phyloP scores from a whole-genome alignment of 306 rosid genomes.

The Acacia confusa region DNA sequence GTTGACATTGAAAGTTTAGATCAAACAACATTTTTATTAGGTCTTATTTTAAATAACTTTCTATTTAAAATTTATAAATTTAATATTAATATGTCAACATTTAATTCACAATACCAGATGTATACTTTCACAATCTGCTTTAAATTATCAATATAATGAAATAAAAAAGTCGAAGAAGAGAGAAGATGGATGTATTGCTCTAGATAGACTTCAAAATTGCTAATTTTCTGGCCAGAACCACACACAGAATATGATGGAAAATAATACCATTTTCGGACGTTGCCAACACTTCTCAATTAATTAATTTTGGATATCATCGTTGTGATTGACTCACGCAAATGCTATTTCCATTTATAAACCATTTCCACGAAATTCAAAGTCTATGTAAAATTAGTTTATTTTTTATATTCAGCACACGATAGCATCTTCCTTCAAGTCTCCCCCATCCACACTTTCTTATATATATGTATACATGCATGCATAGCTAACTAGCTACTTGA shows the following conservation, averaged over 20 bases:
- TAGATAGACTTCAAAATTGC: neutral
- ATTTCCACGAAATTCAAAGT: neutral
- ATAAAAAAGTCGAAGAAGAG: neutral
- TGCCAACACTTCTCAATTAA: neutral
- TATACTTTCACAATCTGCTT: too few species aligned
- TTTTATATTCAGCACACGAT: neutral
- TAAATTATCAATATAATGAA: neutral
- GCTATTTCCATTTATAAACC: neutral
- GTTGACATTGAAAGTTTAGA: too few species aligned
- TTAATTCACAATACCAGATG: too few species aligned
- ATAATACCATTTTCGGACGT: neutral
- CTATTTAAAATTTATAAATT: too few species aligned
- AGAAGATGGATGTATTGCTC: neutral
- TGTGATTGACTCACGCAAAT: neutral
- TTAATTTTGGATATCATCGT: neutral
- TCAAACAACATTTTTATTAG: too few species aligned
- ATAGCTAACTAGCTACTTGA: neutral
- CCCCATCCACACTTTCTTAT: neutral
- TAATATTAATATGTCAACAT: too few species aligned
- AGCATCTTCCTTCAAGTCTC: neutral
- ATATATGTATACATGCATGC: too few species aligned
- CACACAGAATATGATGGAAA: neutral
- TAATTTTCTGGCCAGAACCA: neutral
- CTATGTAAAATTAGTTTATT: neutral
- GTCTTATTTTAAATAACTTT: too few species aligned